Percentiles rank a stretch among this genome's conserved stretches.
phyloP scores from a whole-genome alignment of 768 basidiomycete species.

The Pleurotus pulmonarius region DNA sequence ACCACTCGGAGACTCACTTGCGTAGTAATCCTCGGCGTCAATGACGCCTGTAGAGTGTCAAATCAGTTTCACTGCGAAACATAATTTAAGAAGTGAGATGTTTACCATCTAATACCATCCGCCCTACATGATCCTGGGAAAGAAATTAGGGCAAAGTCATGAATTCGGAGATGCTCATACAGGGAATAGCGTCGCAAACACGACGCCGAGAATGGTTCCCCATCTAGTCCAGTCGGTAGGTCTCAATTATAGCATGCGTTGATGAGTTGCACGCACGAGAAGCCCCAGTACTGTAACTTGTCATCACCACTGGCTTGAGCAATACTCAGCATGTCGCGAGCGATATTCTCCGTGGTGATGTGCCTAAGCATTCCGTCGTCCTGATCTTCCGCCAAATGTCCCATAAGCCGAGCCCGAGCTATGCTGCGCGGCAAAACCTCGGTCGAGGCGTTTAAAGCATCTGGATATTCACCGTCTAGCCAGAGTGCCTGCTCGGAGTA shows the following conservation, averaged over 20 bases:
- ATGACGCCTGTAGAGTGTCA: constrained; percentile 25
- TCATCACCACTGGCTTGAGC: background rate
- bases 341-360: background rate
- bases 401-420: constrained; percentile 26
- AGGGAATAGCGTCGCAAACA: constrained; percentile 20
- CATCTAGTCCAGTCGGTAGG: constrained; percentile 11
- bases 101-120: constrained; percentile 28
- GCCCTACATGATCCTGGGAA: constrained; percentile 32
- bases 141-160: no score
- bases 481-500: constrained; percentile 27
- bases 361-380: background rate
- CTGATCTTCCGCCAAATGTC: constrained; percentile 24
- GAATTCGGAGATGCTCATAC: no score
- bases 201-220: constrained; percentile 18
- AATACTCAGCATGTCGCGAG: background rate
- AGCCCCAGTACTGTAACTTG: constrained; percentile 24
- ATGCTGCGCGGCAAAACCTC: constrained; percentile 23
- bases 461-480: constrained; percentile 5
- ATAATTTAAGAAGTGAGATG: background rate
- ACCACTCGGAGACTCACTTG: constrained; percentile 18
- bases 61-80: background rate
- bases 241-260: background rate
- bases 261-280: constrained; percentile 18
- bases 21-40: constrained; percentile 36
- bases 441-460: constrained; percentile 19